Base-by-base conservation (phyloP, 2,329 filamentous ascomycete species). In the Myriosclerotinia curreyana region DNA sequence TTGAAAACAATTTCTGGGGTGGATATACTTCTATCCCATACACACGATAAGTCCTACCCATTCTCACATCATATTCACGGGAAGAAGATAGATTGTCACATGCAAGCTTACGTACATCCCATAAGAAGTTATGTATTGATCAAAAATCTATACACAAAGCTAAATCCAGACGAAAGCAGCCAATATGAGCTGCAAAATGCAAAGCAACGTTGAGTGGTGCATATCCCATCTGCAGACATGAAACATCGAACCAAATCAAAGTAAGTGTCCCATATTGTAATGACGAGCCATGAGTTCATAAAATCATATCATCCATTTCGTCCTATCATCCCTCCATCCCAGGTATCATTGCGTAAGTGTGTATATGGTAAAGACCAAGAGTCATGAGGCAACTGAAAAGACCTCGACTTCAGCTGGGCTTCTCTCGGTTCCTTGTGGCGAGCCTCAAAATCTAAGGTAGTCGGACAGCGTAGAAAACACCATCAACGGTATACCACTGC, bases 391-490 rank as follows among this genome's bases (percentile, higher is more conserved):
- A 20, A 46, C 20, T 15, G 40, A 17, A 46, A 8, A 22, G 28
- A 17, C 6, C 17, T 48, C 12, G 14, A 48, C 8, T 25, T 36
- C 12, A 20, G 28, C 2, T 58, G 17, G n/a, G 22, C 25, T 12
- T 5, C 2, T 46, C 8, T 11, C 20, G 31, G 25, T 48, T 38
- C n/a, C 11, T 25, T 38, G 5, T 51, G 2, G 9, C n/a, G 42
- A 28, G 25, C 2, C 56, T n/a, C 8, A 8, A 14, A 14, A 53
- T 31, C 31, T 62, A 62, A 42, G 80, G 77, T 56, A 86, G 75
- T 60, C 83, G 80, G 58, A 85, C 79, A 65, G 85, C 85, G 69
- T 88, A 88, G 73, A 87, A 87, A 71, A 80, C 78, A 34, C 85
- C 85, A 63, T 81, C 79, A 65, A 79, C 80, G 63, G 84, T 77